phyloP scores from a whole-genome alignment of 2,329 filamentous ascomycete species.

The Sporothrix dimorphospora region DNA sequence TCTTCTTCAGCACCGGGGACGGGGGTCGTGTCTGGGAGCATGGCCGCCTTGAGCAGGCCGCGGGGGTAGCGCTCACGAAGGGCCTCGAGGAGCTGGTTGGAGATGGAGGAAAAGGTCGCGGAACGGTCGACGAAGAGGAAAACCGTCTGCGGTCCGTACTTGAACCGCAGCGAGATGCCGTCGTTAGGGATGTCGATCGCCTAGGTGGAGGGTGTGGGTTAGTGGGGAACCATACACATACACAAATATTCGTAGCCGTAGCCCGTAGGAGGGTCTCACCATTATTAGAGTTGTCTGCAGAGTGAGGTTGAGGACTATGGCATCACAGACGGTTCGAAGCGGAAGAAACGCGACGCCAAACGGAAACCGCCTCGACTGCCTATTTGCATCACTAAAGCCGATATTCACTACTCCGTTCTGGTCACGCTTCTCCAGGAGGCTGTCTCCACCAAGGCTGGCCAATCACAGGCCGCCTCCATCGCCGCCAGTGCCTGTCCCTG shows the following conservation, averaged over 20 bases:
- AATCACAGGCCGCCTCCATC: neutral
- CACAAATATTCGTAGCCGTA: neutral
- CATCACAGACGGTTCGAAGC: neutral
- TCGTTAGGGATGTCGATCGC: conserved; percentile 43
- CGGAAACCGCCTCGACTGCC: neutral
- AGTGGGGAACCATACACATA: neutral
- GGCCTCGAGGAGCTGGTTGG: conserved; percentile 60
- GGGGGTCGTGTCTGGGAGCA: conserved; percentile 33
- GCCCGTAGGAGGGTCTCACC: conserved; percentile 26
- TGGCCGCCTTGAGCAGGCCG: conserved; percentile 47
- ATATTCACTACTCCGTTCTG: neutral
- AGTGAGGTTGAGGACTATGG: neutral
- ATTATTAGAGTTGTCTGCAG: conserved; percentile 25
- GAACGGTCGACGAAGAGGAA: conserved; percentile 66
- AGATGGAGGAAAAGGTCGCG: conserved; percentile 60
- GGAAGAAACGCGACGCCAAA: neutral
- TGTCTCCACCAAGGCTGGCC: neutral
- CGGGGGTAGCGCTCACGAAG: conserved; percentile 60
- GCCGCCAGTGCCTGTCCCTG: neutral
- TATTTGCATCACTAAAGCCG: neutral
- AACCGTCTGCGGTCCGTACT: conserved; percentile 71
- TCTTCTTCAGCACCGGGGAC: neutral
- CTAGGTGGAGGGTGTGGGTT: neutral
- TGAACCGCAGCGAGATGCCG: conserved; percentile 70
- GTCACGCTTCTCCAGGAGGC: neutral